phyloP scores from a whole-genome alignment of 345 rosid species.

The Gossypium stocksii region DNA sequence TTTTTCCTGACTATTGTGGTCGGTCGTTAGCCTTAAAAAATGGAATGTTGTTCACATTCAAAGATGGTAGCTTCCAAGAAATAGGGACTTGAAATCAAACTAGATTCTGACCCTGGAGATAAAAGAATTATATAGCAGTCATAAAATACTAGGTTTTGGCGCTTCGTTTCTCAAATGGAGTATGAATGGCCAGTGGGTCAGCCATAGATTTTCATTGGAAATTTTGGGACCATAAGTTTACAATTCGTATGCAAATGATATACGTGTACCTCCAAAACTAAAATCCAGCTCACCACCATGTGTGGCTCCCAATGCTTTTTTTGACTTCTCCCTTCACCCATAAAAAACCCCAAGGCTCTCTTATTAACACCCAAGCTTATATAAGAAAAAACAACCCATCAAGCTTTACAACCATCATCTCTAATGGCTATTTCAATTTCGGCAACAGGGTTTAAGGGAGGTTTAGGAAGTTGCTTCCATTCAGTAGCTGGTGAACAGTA shows the following conservation, averaged over 20 bases:
- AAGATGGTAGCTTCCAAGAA: neutral
- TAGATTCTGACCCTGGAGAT: no score
- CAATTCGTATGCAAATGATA: neutral
- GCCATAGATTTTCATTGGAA: neutral
- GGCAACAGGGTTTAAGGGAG: constrained; percentile 9
- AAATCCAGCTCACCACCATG: neutral
- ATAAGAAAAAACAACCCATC: neutral
- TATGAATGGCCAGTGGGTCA: no score
- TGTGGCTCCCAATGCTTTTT: no score
- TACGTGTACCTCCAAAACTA: constrained; percentile 7
- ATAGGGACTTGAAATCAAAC: neutral
- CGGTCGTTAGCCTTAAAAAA: neutral
- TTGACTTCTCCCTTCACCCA: no score
- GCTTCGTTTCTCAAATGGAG: no score
- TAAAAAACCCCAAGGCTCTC: no score
- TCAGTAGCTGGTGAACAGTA: constrained; percentile 10
- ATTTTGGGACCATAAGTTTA: neutral
- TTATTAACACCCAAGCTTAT: no score
- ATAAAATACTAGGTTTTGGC: no score
- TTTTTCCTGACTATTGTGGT: neutral
- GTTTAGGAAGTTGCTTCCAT: constrained; percentile 2
- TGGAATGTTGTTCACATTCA: neutral
- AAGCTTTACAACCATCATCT: neutral
- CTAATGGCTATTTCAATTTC: constrained; percentile 13
- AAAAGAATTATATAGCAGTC: no score